These are phyloP conservation scores for Naganishia onofrii DNA, from an alignment of 768 basidiomycete genomes.

Conservation along the genomic window DNA sequence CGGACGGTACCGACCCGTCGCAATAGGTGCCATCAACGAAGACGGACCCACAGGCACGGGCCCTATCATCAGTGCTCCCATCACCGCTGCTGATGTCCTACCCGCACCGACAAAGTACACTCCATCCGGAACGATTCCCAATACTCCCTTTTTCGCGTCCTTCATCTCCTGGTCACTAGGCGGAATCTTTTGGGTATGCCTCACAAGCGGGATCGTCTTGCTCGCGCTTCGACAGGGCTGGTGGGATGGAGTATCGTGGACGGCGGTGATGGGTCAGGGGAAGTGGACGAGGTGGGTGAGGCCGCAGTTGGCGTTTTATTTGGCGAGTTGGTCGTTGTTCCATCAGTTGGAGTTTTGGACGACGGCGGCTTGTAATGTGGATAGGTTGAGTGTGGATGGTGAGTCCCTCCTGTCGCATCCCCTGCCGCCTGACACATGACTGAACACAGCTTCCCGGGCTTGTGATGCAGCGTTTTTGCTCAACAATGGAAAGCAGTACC, in stretches of 20 bases:
- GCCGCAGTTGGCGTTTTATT: constrained; percentile 76
- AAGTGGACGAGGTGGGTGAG: constrained; percentile 61
- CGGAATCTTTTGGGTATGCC: constrained; percentile 63
- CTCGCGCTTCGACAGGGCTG: constrained; percentile 43
- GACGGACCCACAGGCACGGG: not conserved
- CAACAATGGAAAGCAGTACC: constrained; percentile 83
- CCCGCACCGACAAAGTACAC: constrained; percentile 32
- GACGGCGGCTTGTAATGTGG: constrained; percentile 90
- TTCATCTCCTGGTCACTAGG: constrained; percentile 84
- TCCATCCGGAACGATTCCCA: constrained; percentile 68
- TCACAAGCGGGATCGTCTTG: constrained; percentile 43
- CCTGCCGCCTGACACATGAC: too few species aligned
- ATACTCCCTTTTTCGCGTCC: constrained; percentile 77
- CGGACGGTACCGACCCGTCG: not conserved
- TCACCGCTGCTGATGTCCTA: not conserved
- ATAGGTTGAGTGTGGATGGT: constrained; percentile 92
- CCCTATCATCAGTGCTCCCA: not conserved
- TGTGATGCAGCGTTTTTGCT: constrained; percentile 73
- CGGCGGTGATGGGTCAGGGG: constrained; percentile 38
- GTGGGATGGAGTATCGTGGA: constrained; percentile 40
- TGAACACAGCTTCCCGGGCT: too few species aligned
- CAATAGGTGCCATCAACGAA: not conserved
- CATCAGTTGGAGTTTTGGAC: constrained; percentile 94
- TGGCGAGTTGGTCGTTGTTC: constrained; percentile 78
- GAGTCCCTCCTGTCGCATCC: constrained; percentile 54